A percentile compares a stretch with the other conserved stretches of the same genome.
These are phyloP conservation scores for Tilletia indica DNA, from an alignment of 1,284 basidiomycete genomes.

Conservation along the genomic window DNA sequence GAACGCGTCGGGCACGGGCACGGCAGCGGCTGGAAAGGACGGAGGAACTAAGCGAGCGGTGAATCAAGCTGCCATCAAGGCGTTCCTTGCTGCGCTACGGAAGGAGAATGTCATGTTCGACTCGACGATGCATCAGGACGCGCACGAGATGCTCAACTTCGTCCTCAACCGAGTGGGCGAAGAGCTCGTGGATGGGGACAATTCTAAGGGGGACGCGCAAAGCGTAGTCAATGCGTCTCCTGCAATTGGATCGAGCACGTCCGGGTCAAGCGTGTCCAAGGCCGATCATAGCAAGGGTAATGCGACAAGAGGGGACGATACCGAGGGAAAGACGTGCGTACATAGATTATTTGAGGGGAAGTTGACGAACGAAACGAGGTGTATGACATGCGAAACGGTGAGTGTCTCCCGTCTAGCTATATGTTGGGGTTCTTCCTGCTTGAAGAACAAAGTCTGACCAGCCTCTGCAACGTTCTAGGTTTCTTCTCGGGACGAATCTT, in stretches of 20 bases:
- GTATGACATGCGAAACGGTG: slow-evolving; percentile 80
- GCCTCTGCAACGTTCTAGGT: slow-evolving; percentile 61
- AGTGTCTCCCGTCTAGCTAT: background rate
- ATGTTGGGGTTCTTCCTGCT: background rate
- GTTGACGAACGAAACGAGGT: slow-evolving; percentile 92
- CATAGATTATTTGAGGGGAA: slow-evolving; percentile 89
- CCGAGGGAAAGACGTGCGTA: slow-evolving; percentile 69
- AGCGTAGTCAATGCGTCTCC: background rate
- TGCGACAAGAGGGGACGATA: slow-evolving; percentile 26
- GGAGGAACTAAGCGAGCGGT: slow-evolving; percentile 1
- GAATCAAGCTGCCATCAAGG: slow-evolving; percentile 27
- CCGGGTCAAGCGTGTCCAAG: background rate
- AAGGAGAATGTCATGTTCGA: slow-evolving; percentile 51
- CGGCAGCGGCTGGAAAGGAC: background rate
- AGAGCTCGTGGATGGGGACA: slow-evolving; percentile 73
- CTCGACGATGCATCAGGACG: slow-evolving; percentile 68
- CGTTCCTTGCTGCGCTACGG: slow-evolving; percentile 42
- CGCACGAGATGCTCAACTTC: slow-evolving; percentile 95
- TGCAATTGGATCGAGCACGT: background rate
- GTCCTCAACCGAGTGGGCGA: slow-evolving; percentile 88
- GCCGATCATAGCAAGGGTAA: background rate
- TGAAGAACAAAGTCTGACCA: background rate
- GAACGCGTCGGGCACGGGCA: background rate
- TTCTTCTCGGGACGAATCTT: slow-evolving; percentile 92
- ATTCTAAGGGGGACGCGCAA: background rate